A percentile compares a stretch with the other conserved stretches of the same genome.
These are phyloP conservation scores for Prosopis cineraria DNA, from an alignment of 306 rosid species.

Conservation along the genomic window DNA sequence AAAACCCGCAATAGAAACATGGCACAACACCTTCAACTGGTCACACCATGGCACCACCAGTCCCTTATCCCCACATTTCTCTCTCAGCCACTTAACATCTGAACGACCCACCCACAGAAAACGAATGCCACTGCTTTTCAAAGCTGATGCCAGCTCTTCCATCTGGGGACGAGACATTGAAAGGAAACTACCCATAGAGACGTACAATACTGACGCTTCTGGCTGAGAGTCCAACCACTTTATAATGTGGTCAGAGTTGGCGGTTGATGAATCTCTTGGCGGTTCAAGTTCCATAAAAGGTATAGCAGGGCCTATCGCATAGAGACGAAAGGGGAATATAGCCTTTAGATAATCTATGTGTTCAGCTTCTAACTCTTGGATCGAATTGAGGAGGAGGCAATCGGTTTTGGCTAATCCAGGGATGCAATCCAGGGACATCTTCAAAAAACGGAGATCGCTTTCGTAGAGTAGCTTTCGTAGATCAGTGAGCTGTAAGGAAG, in stretches of 20 bases:
- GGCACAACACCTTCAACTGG: constrained; percentile 57
- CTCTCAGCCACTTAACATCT: constrained; percentile 39
- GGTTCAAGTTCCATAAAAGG: constrained; percentile 43
- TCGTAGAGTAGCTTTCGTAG: constrained; percentile 35
- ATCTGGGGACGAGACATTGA: constrained; percentile 52
- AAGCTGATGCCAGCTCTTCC: constrained; percentile 49
- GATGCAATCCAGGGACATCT: constrained; percentile 39
- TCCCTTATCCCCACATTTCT: constrained; percentile 46
- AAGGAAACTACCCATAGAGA: constrained; percentile 60
- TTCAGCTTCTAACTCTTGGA: constrained; percentile 53
- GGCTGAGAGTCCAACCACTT: constrained; percentile 66
- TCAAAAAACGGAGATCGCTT: constrained; percentile 35
- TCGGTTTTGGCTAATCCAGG: constrained; percentile 42
- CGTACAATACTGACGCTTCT: constrained; percentile 53
- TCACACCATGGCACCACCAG: constrained; percentile 61
- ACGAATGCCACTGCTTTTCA: constrained; percentile 32
- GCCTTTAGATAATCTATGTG: constrained; percentile 40
- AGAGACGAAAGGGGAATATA: constrained; percentile 44
- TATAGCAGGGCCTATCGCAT: constrained; percentile 57
- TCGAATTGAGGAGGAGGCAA: constrained; percentile 49
- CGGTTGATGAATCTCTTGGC: neutral
- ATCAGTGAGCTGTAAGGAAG: constrained; percentile 38
- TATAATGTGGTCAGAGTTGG: constrained; percentile 28
- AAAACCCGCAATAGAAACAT: constrained; percentile 51
- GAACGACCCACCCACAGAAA: constrained; percentile 61